phyloP scores from a whole-genome alignment of 176 grass and related monocot genomes.

The Bromus sterilis region DNA sequence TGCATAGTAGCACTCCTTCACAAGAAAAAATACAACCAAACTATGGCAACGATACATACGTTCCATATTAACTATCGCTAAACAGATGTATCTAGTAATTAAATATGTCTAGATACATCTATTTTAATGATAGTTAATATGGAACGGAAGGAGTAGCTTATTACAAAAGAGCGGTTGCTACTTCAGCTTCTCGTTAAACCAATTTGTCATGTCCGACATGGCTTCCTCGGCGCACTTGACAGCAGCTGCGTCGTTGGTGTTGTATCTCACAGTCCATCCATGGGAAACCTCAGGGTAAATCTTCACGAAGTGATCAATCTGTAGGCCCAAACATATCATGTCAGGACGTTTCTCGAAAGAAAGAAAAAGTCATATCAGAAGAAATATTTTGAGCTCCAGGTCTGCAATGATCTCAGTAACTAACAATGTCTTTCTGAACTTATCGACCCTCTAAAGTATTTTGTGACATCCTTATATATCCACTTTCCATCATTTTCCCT shows the following conservation, averaged over 20 bases:
- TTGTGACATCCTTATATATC: background rate
- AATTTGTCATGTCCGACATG: conserved; percentile 29
- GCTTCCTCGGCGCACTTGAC: conserved; percentile 53
- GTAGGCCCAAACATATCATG: background rate
- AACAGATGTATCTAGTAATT: too few relatives aligned
- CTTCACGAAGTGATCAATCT: conserved; percentile 51
- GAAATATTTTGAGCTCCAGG: background rate
- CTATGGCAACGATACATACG: too few relatives aligned
- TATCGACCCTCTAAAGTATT: background rate
- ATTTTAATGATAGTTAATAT: too few relatives aligned
- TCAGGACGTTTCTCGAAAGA: background rate
- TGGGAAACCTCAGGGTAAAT: conserved; percentile 59
- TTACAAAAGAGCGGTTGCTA: too few relatives aligned
- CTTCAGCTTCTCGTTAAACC: conserved; percentile 38
- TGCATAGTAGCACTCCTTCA: too few relatives aligned
- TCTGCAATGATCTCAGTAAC: background rate
- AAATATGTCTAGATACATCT: too few relatives aligned
- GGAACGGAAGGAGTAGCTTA: too few relatives aligned
- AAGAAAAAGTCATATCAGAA: background rate
- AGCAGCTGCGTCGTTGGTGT: conserved; percentile 6
- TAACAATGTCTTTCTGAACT: background rate
- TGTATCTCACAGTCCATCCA: conserved; percentile 58
- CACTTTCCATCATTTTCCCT: too few relatives aligned
- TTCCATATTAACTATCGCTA: too few relatives aligned
- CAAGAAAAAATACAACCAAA: too few relatives aligned